Evolutionary conservation across 495 filamentous ascomycete genomes (phyloP).

Genomic region (Thermochaetoides thermophila): DNA sequence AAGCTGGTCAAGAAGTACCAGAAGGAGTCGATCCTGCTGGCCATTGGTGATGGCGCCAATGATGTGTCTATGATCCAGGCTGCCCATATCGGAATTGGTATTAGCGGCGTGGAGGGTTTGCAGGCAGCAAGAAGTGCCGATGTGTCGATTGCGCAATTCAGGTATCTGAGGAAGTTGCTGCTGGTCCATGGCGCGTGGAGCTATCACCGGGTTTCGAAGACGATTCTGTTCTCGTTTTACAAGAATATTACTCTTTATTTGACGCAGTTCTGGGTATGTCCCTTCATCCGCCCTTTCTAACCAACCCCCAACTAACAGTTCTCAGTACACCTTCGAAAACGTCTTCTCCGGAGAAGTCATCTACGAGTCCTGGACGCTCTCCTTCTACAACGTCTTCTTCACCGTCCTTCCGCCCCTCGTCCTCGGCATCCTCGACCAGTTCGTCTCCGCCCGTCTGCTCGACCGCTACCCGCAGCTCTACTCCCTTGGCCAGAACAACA

Average conservation of each 20-base stretch:
- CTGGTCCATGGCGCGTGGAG: constrained; percentile 96
- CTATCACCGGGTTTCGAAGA: constrained; percentile 91
- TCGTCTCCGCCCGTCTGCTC: constrained; percentile 87
- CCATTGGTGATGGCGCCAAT: constrained; percentile 96
- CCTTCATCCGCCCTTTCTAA: constrained; percentile 20
- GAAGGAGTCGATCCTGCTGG: constrained; percentile 72
- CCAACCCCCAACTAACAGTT: neutral
- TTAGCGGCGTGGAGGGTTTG: constrained; percentile 95
- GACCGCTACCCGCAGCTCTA: constrained; percentile 97
- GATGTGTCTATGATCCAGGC: constrained; percentile 99
- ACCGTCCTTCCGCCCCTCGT: constrained; percentile 87
- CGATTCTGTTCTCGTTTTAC: constrained; percentile 97
- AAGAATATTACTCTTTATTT: constrained; percentile 98
- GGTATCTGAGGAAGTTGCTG: constrained; percentile 85
- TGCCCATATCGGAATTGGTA: constrained; percentile 95
- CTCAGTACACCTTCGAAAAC: constrained; percentile 90
- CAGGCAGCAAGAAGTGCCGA: constrained; percentile 94
- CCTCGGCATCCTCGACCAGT: constrained; percentile 96
- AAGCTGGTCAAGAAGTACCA: constrained; percentile 96
- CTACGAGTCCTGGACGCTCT: constrained; percentile 97
- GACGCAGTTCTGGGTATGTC: constrained; percentile 92
- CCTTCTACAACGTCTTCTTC: constrained; percentile 99
- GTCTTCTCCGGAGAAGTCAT: constrained; percentile 96
- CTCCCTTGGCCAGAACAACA: constrained; percentile 76
- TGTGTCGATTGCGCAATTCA: constrained; percentile 91